Evolutionary conservation across 768 basidiomycete species (phyloP), one percentile per base, ranked within the genome.

Genomic region (Tylopilus sp.): DNA sequence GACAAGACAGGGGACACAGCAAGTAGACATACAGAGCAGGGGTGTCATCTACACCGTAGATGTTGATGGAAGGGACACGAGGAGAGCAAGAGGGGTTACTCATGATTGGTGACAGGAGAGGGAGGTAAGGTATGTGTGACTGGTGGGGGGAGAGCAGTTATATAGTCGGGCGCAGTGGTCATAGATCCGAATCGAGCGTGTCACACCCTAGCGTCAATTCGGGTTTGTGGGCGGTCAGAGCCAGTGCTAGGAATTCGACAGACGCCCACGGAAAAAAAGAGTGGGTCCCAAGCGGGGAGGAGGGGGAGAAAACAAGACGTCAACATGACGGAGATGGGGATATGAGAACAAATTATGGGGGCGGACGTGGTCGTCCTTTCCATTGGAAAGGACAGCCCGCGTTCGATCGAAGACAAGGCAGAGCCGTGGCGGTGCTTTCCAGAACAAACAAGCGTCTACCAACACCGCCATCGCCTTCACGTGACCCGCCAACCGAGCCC

Each of bases 381-480:
- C 0, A 15, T 53, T 18, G 62, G n/a, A n/a, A n/a, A n/a, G n/a
- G n/a, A n/a, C n/a, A n/a, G n/a, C n/a, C n/a, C n/a, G n/a, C 21
- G 2, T 47, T 35, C 43, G 42, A 38, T 13, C 47, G 41, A 51
- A 45, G 18, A 31, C 28, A 38, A 20, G 21, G 30, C 36, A 21
- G 40, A n/a, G 44, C 6, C 10, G 13, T 18, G 51, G 61, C 61
- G 43, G 61, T 62, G 62, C 47, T 22, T 62, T 64, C 54, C 45
- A 49, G 57, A 57, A 59, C 28, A 18, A 18, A 36, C 13, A 35
- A 17, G 11, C 43, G 42, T 3, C 39, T 15, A 28, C 17, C 13
- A 9, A 21, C 54, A 60, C 57, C 4, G 61, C 61, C 48, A 50
- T 35, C 11, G 6, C 2, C 6, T 0, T 60, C 61, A 63, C 40